Conservation (phyloP, 192 early-diverging fungal genomes). For the Coemansia sp. region DNA sequence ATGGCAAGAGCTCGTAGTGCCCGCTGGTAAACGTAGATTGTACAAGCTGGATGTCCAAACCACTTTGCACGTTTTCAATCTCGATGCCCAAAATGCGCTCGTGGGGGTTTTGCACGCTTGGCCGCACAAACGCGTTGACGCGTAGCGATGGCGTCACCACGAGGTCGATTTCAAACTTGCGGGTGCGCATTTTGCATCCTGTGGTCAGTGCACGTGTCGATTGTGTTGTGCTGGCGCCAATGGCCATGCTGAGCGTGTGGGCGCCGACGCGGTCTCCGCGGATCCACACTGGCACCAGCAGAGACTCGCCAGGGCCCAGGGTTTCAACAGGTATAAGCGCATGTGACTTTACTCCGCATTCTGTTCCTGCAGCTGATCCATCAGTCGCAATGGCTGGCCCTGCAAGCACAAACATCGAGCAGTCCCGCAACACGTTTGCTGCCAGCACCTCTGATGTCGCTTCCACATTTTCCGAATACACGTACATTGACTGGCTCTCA, state of each 20-base stretch:
- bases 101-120: constrained; percentile 68
- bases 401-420: constrained; percentile 26
- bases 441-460: constrained; percentile 18
- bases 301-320: constrained; percentile 68
- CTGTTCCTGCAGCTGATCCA: neutral
- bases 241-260: constrained; percentile 54
- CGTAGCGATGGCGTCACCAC: constrained; percentile 84
- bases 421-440: constrained; percentile 32
- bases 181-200: constrained; percentile 34
- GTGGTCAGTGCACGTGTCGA: too few species aligned
- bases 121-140: constrained; percentile 92
- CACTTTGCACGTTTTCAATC: constrained; percentile 55
- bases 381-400: constrained; percentile 3
- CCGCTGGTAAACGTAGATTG: constrained; percentile 47
- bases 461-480: neutral
- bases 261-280: constrained; percentile 90
- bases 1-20: constrained; percentile 28
- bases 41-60: constrained; percentile 38
- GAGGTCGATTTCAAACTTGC: constrained; percentile 35
- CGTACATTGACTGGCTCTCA: constrained; percentile 12
- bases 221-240: constrained; percentile 30
- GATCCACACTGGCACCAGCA: constrained; percentile 81
- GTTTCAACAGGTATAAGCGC: constrained; percentile 22
- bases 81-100: constrained; percentile 94
- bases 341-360: neutral